A percentile compares a stretch with the other conserved stretches of the same genome.
These are phyloP conservation scores for Gossypium laxum DNA, from an alignment of 441 rosid genomes.

Conservation along the genomic window DNA sequence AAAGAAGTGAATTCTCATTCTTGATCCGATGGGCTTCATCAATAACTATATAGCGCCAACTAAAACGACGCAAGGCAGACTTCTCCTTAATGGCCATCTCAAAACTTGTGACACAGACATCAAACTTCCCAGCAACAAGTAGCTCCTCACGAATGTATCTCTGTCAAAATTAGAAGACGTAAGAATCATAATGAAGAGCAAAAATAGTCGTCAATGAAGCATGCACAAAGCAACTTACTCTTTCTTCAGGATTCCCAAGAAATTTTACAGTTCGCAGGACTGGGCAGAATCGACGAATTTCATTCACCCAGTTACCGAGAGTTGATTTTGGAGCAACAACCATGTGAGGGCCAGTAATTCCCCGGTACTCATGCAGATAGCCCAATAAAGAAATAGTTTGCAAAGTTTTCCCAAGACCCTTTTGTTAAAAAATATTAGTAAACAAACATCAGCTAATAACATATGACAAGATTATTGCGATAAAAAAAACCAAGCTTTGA, in stretches of 20 bases:
- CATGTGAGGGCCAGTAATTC: constrained; percentile 96
- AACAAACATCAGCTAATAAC: not conserved
- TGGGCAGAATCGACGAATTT: constrained; percentile 96
- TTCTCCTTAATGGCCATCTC: constrained; percentile 99
- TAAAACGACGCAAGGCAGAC: constrained; percentile 74
- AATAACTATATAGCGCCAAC: constrained; percentile 95
- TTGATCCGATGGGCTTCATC: constrained; percentile 98
- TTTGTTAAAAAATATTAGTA: constrained; percentile 12
- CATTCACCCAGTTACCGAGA: constrained; percentile 99
- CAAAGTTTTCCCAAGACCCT: constrained; percentile 98
- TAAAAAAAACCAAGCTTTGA: not conserved
- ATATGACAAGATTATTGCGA: not conserved
- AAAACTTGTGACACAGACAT: constrained; percentile 95
- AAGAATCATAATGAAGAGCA: not conserved
- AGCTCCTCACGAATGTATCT: constrained; percentile 81
- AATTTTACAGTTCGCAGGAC: constrained; percentile 78
- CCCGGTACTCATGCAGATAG: constrained; percentile 88
- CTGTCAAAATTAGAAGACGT: constrained; percentile 33
- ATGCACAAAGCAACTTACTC: constrained; percentile 41
- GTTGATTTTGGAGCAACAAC: constrained; percentile 99
- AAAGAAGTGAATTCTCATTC: constrained; percentile 92
- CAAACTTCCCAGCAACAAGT: constrained; percentile 93
- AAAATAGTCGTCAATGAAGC: not conserved
- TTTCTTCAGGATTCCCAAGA: constrained; percentile 97
- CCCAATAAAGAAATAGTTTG: constrained; percentile 94